Conservation (phyloP, 179 eudicot genomes). For the Drosera spatulata region DNA sequence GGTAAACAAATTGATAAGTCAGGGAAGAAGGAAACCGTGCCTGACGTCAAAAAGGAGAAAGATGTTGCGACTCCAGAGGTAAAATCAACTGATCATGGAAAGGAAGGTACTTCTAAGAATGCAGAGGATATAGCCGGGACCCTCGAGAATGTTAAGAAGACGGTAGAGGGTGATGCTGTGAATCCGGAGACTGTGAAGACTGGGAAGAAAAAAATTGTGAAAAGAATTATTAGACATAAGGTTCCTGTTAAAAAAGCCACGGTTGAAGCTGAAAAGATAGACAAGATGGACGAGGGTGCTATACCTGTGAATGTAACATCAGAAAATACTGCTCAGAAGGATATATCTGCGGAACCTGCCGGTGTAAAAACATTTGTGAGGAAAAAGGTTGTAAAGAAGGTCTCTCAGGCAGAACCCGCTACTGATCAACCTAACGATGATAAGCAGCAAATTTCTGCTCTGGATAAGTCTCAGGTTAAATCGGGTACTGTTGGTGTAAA, state of each 20-base stretch:
- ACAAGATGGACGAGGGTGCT: constrained; percentile 24
- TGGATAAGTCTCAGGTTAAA: constrained; percentile 27
- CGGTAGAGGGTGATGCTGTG: constrained; percentile 23
- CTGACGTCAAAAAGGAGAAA: constrained; percentile 25
- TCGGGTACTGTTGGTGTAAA: constrained; percentile 31
- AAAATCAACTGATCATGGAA: constrained; percentile 18
- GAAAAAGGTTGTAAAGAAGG: constrained; percentile 53
- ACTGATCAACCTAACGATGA: constrained; percentile 19
- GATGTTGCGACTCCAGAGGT: constrained; percentile 17
- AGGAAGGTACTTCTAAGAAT: constrained; percentile 18
- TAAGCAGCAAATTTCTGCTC: constrained; percentile 23
- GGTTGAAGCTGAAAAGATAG: constrained; percentile 24
- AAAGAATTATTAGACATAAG: constrained; percentile 58
- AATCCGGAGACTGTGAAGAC: constrained; percentile 22
- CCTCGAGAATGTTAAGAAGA: constrained; percentile 24
- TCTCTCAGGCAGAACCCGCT: constrained; percentile 21
- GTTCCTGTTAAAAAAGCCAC: constrained; percentile 29
- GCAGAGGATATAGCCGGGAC: constrained; percentile 16
- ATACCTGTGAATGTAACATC: constrained; percentile 15
- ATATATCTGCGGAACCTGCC: constrained; percentile 22
- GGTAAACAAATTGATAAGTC: constrained; percentile 28
- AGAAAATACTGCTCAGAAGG: constrained; percentile 33
- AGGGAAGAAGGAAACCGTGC: constrained; percentile 28
- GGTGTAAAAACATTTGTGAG: constrained; percentile 40
- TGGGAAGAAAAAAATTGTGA: constrained; percentile 69